These are phyloP conservation scores for Leishmania major DNA, from an alignment of 208 protist genomes.

Conservation along the genomic window DNA sequence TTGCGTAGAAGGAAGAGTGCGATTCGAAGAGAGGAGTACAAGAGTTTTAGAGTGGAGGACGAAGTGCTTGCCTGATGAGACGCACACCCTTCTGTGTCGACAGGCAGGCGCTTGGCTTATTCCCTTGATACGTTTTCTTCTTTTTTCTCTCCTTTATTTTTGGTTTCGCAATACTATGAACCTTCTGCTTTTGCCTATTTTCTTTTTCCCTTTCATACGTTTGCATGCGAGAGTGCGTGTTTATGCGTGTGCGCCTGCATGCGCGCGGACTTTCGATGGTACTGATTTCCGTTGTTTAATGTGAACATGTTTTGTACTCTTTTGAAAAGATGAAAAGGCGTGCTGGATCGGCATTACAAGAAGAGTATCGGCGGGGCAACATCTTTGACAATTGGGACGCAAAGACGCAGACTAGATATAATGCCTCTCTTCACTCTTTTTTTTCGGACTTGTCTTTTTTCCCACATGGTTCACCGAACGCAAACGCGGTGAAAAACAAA, in stretches of 20 bases:
- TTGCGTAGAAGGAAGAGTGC: background rate
- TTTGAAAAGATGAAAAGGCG: background rate
- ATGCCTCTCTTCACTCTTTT: background rate
- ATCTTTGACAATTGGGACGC: background rate
- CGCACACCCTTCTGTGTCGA: background rate
- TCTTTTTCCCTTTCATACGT: too few species aligned
- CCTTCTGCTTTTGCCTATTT: background rate
- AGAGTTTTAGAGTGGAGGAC: background rate
- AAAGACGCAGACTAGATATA: background rate
- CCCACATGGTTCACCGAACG: background rate
- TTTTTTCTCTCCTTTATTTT: background rate
- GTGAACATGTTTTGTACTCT: background rate
- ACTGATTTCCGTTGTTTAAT: background rate
- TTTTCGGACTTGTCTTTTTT: background rate
- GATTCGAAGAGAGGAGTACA: background rate
- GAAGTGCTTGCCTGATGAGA: background rate
- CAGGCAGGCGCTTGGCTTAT: background rate
- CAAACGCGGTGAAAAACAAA: background rate
- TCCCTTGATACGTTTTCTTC: background rate
- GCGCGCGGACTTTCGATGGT: background rate
- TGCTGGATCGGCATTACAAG: background rate
- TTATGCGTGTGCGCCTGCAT: background rate
- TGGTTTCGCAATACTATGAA: background rate
- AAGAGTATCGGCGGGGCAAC: background rate
- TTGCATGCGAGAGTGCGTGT: background rate